Evolutionary conservation across 805 yeast species (phyloP), one percentile per base, ranked within the genome.

Genomic region (Barnettozyma californica): DNA sequence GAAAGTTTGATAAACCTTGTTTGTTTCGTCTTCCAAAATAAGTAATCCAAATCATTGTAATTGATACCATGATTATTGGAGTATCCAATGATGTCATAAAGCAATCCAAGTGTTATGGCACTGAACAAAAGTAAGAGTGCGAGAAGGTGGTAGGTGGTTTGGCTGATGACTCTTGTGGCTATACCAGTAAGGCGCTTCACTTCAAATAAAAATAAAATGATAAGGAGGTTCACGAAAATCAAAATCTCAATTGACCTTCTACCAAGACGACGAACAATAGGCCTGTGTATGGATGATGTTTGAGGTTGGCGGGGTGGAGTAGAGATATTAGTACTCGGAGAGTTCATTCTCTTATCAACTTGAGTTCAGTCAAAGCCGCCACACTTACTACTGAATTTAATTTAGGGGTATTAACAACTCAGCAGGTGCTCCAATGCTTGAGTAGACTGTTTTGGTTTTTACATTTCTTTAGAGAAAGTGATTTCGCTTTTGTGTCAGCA

Each of bases 1-100:
- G 51, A 41, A 3, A 48, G 18, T 23, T 41, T 48, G 16, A 48
- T n/a, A 9, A 23, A 19, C 23, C 25, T 21, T 3, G 40, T 20
- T n/a, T 6, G 10, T 4, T n/a, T 20, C 10, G 13, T 19, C 11
- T 27, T 9, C 51, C 51, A 44, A 25, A 48, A 48, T 23, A 48
- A 26, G 7, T 13, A 10, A 31, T 48, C 51, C 14, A 48, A 36
- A 5, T 48, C 45, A 16, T 35, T 41, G 26, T 48, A 48, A 21
- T 25, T 40, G 13, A 41, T n/a, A 14, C 1, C 2, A 11, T 31
- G 31, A 10, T 21, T 21, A 10, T 36, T 20, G 5, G 44, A 13
- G 18, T 26, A 34, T 10, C n/a, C 21, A 1, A 16, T 4, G 13
- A 34, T 4, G 9, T 48, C 45, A 26, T 48, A 48, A 9, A 44